These are phyloP conservation scores for Neofusicoccum sp. DNA, from an alignment of 2,329 filamentous ascomycete genomes.

Conservation along the genomic window DNA sequence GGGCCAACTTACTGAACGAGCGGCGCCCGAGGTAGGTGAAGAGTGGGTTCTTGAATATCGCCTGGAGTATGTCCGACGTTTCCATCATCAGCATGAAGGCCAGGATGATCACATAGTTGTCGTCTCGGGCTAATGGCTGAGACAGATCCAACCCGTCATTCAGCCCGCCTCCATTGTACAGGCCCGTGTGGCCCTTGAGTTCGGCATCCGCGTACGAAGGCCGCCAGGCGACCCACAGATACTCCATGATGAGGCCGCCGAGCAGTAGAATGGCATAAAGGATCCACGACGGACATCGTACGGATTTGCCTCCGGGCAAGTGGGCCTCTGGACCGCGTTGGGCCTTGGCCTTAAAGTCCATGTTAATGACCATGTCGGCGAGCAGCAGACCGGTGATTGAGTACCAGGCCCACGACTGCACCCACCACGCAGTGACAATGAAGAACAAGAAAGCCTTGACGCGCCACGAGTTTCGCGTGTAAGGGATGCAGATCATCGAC, in stretches of 20 bases:
- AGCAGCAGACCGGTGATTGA: conserved; percentile 50
- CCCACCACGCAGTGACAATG: conserved; percentile 47
- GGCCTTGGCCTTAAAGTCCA: conserved; percentile 36
- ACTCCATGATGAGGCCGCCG: conserved; percentile 42
- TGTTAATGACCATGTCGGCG: conserved; percentile 43
- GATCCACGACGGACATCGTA: conserved; percentile 29
- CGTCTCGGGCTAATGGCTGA: conserved; percentile 40
- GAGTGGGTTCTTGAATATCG: conserved; percentile 33
- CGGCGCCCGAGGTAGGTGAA: conserved; percentile 42
- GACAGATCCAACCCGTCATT: conserved; percentile 34
- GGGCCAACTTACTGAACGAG: conserved; percentile 43
- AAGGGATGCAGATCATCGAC: conserved; percentile 48
- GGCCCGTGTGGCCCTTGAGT: conserved; percentile 40
- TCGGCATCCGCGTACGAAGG: conserved; percentile 38
- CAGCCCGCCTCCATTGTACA: conserved; percentile 40
- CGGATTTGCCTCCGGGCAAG: conserved; percentile 18
- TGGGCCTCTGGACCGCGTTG: background rate
- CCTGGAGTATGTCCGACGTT: conserved; percentile 37
- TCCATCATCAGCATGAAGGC: conserved; percentile 44
- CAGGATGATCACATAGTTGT: conserved; percentile 46
- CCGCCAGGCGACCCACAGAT: conserved; percentile 43
- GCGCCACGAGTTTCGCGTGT: conserved; percentile 43
- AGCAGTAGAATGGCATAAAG: conserved; percentile 32
- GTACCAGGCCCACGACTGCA: conserved; percentile 49
- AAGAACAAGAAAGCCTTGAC: conserved; percentile 40